A percentile compares a stretch with the other conserved stretches of the same genome.
Evolutionary conservation across 1,139 yeast species (phyloP).

Genomic region (Insectozyma bohioensis): DNA sequence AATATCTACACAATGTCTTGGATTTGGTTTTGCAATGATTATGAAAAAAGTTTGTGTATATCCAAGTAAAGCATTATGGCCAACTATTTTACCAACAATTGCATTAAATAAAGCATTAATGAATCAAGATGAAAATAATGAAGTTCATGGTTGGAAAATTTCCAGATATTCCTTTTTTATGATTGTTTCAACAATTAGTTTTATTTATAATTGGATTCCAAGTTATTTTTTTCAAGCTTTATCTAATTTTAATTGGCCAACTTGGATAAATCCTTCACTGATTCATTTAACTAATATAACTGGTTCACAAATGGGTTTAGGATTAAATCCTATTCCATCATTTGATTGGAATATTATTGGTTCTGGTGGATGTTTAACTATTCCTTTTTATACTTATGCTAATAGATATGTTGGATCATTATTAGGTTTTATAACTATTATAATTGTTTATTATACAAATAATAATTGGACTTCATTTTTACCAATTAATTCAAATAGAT

Average conservation of each 20-base stretch:
- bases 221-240: slow-evolving; percentile 41
- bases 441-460: slow-evolving; percentile 35
- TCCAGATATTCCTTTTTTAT: slow-evolving; percentile 42
- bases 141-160: slow-evolving; percentile 41
- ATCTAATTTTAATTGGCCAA: slow-evolving; percentile 48
- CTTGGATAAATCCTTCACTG: slow-evolving; percentile 45
- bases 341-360: slow-evolving; percentile 48
- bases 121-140: slow-evolving; percentile 26
- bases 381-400: slow-evolving; percentile 40
- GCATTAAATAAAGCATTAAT: slow-evolving; percentile 46
- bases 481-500: slow-evolving; percentile 39
- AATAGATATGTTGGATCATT: slow-evolving; percentile 37
- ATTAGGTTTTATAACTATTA: slow-evolving; percentile 32
- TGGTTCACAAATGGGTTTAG: slow-evolving; percentile 40
- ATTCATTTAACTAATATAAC: slow-evolving; percentile 39
- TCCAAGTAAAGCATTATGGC: slow-evolving; percentile 49
- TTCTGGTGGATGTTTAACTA: slow-evolving; percentile 40
- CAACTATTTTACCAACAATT: slow-evolving; percentile 45
- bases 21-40: slow-evolving; percentile 48
- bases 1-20: slow-evolving; percentile 44
- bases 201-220: slow-evolving; percentile 46
- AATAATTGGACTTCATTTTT: slow-evolving; percentile 41
- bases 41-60: slow-evolving; percentile 46
- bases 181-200: slow-evolving; percentile 31
- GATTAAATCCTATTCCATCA: slow-evolving; percentile 44